Evolutionary conservation across 164 flowering plant genomes (phyloP), one percentile per base, ranked within the genome.

Genomic region (grape (Vitis vinifera)): DNA sequence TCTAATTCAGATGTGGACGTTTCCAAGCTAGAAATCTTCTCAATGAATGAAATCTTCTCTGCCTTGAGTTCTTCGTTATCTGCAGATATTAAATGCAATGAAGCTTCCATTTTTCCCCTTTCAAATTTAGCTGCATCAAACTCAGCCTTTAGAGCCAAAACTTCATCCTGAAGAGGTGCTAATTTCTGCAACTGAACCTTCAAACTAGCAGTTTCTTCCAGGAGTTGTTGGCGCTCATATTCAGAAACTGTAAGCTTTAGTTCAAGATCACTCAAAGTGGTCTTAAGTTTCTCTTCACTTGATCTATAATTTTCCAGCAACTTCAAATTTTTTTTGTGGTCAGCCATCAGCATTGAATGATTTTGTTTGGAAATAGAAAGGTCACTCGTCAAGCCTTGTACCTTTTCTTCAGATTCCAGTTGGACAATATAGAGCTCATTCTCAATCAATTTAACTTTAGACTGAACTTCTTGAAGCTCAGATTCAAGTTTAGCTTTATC

Each of bases 191-290:
- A 16, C 66, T 86, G 89, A 60, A 49, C 82, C 75, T 86, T 93
- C 84, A 88, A 61, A 75, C 51, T 65, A 11, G 76, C 67, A 17
- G 68, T 71, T 76, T 91, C 89, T 77, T 88, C 87, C 44, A 64
- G 3, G 10, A 83, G 78, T 68, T 85, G 86, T 63, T 84, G 84
- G 29, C 79, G 71, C 78, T 86, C 90, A 76, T 83, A 81, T 48
- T 89, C 91, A 14, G 84, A 80, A 67, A 84, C 81, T 61, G 87
- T 80, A 70, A 90, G 87, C 78, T 86, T 85, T 31, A 80, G 66
- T 68, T 91, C 93, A 56, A 87, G 89, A 31, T 70, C 83, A 75
- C 69, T 81, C 2, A 79, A 63, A 6, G 66, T 61, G 51, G 69
- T 77, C 73, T 83, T 83, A 3, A 72, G 60, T 60, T 80, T 86